Evolutionary conservation across 1,139 yeast genomes (phyloP).

Genomic region (Candida pseudoviswanathii): DNA sequence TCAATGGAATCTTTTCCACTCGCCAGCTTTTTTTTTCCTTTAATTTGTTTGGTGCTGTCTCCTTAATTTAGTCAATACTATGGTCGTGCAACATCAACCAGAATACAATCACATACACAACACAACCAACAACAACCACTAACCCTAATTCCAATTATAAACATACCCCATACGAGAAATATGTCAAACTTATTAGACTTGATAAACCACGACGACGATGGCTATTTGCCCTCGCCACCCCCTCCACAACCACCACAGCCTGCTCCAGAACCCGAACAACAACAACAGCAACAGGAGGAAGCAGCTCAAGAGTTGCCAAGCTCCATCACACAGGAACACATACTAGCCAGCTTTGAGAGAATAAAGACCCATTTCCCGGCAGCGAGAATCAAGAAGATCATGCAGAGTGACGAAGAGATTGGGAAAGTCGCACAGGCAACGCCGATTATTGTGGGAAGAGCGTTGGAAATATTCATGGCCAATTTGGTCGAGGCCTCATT

Average conservation of each 20-base stretch:
- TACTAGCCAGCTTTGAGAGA: constrained; percentile 42
- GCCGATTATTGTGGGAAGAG: constrained; percentile 94
- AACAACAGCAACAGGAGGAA: not conserved
- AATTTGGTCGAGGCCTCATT: constrained; percentile 85
- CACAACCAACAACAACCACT: not conserved
- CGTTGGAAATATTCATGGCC: constrained; percentile 89
- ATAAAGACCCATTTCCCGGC: constrained; percentile 96
- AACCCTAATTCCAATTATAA: not conserved
- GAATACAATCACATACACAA: not conserved
- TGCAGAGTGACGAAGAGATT: constrained; percentile 98
- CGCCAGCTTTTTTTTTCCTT: not conserved
- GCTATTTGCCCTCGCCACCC: constrained; percentile 9
- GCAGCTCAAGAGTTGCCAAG: constrained; percentile 4
- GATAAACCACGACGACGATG: constrained; percentile 18
- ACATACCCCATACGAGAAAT: not conserved
- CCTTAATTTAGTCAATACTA: not conserved
- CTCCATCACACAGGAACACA: constrained; percentile 32
- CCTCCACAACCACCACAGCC: constrained; percentile 3
- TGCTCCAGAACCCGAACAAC: constrained; percentile 1
- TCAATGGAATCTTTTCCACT: not conserved
- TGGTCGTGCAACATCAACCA: constrained; percentile 1
- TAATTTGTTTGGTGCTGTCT: not conserved
- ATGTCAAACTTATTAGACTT: constrained; percentile 18
- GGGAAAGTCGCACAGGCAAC: constrained; percentile 99
- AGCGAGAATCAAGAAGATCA: constrained; percentile 91